phyloP scores from a whole-genome alignment of 2,329 filamentous ascomycete genomes.

The Xylogone sp. region DNA sequence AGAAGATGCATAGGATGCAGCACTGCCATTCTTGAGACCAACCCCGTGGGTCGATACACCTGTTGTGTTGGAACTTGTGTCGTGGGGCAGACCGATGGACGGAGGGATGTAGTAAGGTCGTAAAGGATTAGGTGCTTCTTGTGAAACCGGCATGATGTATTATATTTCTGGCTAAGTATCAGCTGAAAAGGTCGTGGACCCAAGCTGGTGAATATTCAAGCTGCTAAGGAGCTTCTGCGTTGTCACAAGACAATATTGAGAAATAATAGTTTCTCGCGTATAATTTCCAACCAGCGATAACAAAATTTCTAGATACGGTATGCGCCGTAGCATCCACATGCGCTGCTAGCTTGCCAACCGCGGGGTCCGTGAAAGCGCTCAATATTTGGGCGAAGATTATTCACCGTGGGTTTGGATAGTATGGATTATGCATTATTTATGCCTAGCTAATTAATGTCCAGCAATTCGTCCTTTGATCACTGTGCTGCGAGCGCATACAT shows the following conservation, averaged over 20 bases:
- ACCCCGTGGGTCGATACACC: slow-evolving; percentile 23
- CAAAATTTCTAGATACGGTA: background rate
- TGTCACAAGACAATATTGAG: background rate
- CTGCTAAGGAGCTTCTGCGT: background rate
- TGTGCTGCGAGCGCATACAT: background rate
- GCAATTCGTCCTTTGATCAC: background rate
- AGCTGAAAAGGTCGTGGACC: slow-evolving; percentile 3
- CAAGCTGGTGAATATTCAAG: slow-evolving; percentile 1
- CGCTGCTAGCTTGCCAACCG: background rate
- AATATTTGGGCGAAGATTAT: background rate
- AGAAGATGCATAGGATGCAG: slow-evolving; percentile 55
- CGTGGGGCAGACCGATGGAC: slow-evolving; percentile 56
- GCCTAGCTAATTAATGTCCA: background rate
- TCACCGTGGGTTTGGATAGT: background rate
- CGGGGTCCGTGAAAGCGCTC: background rate
- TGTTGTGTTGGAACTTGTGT: slow-evolving; percentile 30
- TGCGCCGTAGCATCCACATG: background rate
- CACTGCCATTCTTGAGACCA: slow-evolving; percentile 28
- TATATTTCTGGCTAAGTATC: slow-evolving; percentile 7
- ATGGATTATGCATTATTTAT: background rate
- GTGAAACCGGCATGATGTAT: slow-evolving; percentile 38
- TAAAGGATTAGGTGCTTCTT: slow-evolving; percentile 53
- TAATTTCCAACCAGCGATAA: background rate
- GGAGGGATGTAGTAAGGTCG: slow-evolving; percentile 62
- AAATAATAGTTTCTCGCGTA: background rate